Evolutionary conservation across 164 flowering plant species (phyloP).

Genomic region (Macadamia integrifolia): DNA sequence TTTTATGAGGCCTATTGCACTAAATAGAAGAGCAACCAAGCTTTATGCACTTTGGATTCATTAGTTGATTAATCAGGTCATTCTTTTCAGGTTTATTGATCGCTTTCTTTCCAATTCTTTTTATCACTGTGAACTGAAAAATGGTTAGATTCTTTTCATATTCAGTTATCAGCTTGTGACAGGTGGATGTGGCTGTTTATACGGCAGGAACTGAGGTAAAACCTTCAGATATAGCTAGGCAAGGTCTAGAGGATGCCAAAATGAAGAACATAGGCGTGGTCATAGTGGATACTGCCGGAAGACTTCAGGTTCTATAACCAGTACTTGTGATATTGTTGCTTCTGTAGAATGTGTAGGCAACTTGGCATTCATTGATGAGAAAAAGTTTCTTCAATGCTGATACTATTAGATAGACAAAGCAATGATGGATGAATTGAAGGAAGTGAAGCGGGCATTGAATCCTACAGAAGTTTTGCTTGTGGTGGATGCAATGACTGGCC

Average conservation of each 20-base stretch:
- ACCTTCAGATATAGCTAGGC: slow-evolving; percentile 86
- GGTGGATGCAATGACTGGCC: slow-evolving; percentile 99
- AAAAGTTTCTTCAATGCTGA: not conserved
- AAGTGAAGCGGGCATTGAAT: slow-evolving; percentile 68
- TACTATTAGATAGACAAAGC: slow-evolving; percentile 78
- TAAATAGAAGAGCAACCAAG: not conserved
- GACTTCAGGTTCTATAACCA: slow-evolving; percentile 70
- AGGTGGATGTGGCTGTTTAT: slow-evolving; percentile 94
- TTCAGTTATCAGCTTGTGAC: slow-evolving; percentile 33
- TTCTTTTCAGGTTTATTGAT: not conserved
- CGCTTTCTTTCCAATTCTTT: not conserved
- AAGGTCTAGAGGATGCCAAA: slow-evolving; percentile 80
- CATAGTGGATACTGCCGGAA: slow-evolving; percentile 96
- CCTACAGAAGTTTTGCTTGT: slow-evolving; percentile 96
- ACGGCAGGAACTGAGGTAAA: slow-evolving; percentile 79
- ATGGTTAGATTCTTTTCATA: slow-evolving; percentile 21
- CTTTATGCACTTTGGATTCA: not conserved
- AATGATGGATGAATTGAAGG: slow-evolving; percentile 98
- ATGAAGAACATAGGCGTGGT: slow-evolving; percentile 81
- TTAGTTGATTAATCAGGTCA: not conserved
- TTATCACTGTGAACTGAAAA: not conserved
- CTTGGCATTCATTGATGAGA: not conserved
- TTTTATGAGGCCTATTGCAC: not conserved
- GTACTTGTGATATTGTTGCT: not conserved
- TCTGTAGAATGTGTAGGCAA: not conserved